Evolutionary conservation across 345 rosid species (phyloP).

Genomic region (Gossypium herbaceum): DNA sequence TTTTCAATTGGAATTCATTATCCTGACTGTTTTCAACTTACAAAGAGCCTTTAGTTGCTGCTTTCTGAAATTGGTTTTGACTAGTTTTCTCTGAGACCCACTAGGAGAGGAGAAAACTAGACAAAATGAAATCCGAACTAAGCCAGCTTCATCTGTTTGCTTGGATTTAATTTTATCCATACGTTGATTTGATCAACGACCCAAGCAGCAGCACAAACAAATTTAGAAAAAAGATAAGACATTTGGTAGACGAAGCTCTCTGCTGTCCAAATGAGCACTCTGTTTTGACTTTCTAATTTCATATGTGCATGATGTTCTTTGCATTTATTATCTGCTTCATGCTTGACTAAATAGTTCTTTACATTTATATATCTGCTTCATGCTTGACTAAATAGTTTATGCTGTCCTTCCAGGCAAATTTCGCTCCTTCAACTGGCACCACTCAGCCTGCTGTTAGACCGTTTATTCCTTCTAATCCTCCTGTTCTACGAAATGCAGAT

Average conservation of each 20-base stretch:
- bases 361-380: not conserved
- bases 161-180: not conserved
- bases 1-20: not conserved
- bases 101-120: not conserved
- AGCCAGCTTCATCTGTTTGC: not conserved
- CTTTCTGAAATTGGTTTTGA: not conserved
- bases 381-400: slow-evolving; percentile 1
- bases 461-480: slow-evolving; percentile 78
- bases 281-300: not conserved
- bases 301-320: not conserved
- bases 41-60: not conserved
- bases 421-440: slow-evolving; percentile 41
- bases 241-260: not conserved
- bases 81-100: not conserved
- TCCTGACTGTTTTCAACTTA: not conserved
- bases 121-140: not conserved
- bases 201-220: not conserved
- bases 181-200: not conserved
- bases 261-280: not conserved
- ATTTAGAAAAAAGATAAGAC: not conserved
- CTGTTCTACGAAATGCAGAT: slow-evolving; percentile 68
- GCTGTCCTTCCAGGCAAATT: slow-evolving; percentile 45
- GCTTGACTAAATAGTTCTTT: not conserved
- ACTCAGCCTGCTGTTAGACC: slow-evolving; percentile 59
- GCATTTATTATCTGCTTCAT: too few relatives aligned